Evolutionary conservation across 768 basidiomycete species (phyloP), one percentile per base, ranked within the genome.

Genomic region (Russula sp.): DNA sequence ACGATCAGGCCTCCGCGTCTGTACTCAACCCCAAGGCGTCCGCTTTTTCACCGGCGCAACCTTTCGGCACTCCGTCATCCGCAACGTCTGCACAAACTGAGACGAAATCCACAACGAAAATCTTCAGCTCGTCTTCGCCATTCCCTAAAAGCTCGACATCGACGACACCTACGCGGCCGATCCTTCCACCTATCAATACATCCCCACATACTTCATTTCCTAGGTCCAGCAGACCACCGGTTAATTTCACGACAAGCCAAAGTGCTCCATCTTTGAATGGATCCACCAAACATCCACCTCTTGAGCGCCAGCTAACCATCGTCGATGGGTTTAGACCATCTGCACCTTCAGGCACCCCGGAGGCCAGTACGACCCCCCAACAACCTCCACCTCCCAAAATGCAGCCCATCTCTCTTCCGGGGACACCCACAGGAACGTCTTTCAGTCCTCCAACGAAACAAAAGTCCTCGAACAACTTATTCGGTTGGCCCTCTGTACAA

Each of bases 351-450:
- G 36, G 36, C 0, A 36, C 26, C 2, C 18, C 13, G 2, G 60
- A 46, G 16, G 26, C 42, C 24, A 53, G 36, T 28, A 13, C 42
- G 24, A 44, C 66, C 6, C 61, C 53, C 18, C 57, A 55, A 14
- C 48, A 49, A 0, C 69, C 69, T 0, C 75, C 75, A 24, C 69
- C 69, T 18, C 49, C 71, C 40, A 74, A 71, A 44, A 48, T 69
- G 0, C 64, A 69, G 20, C 73, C 72, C 1, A 58, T 76, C 10
- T 65, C 72, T 9, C 67, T 76, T 4, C 75, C 75, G 0, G 71
- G 73, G 18, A 76, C 75, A 0, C 75, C 75, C 7, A 75, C 75
- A 1, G 69, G 63, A 20, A 52, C 70, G 38, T 69, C 69, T 64
- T 74, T 73, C 59, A 71, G 70, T 28, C 61, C 57, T 30, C 61